Evolutionary conservation across 2,329 filamentous ascomycete genomes (phyloP).

Genomic region (Ophiostoma quercus): DNA sequence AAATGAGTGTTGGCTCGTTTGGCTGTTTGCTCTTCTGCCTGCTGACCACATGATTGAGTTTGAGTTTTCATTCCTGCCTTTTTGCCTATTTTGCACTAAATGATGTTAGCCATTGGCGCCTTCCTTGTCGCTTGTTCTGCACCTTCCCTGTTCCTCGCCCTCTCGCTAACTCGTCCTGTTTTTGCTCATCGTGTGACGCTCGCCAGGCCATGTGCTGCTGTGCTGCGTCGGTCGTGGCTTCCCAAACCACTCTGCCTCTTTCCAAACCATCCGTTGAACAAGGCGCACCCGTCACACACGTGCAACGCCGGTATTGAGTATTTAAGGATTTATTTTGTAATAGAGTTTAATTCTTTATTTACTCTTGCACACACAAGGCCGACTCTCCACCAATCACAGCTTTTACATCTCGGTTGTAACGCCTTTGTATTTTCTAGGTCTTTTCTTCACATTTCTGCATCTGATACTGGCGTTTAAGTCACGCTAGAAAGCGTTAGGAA

Average conservation of each 20-base stretch:
- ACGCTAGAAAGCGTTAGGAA: neutral
- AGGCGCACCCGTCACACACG: conserved; percentile 5
- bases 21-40: neutral
- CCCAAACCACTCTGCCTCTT: neutral
- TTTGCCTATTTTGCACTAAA: neutral
- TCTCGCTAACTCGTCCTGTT: conserved; percentile 7
- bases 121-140: neutral
- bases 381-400: neutral
- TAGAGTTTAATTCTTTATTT: neutral
- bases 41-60: neutral
- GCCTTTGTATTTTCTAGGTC: neutral
- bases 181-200: conserved; percentile 1
- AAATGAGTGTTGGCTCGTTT: conserved; percentile 16
- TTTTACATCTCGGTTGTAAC: neutral
- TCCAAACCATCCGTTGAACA: neutral
- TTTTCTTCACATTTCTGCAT: neutral
- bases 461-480: neutral
- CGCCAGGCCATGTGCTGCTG: conserved; percentile 9
- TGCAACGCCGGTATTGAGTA: neutral
- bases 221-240: conserved; percentile 3
- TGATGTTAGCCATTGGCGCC: neutral
- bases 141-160: neutral
- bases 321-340: neutral
- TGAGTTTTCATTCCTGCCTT: neutral
- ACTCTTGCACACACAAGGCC: neutral